Conservation (phyloP, 2,329 filamentous ascomycete genomes). For the Monilinia fructigena region DNA sequence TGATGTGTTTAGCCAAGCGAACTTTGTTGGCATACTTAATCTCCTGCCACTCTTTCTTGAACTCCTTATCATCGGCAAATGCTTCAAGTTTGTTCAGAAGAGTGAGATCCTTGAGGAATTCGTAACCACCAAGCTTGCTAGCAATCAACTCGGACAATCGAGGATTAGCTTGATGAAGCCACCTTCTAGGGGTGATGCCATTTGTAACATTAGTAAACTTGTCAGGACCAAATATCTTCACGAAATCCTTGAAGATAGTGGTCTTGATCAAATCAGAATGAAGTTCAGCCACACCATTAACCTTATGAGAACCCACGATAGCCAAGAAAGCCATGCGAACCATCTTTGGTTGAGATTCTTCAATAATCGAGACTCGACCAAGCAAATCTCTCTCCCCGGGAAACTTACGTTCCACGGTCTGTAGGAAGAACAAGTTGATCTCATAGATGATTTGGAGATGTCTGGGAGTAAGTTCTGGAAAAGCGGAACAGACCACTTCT, state of each 20-base stretch:
- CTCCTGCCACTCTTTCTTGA: conserved; percentile 91
- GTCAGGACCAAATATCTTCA: conserved; percentile 89
- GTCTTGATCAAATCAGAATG: conserved; percentile 98
- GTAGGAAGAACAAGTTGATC: conserved; percentile 93
- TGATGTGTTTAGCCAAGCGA: conserved; percentile 86
- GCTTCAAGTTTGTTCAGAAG: conserved; percentile 80
- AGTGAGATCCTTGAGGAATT: conserved; percentile 88
- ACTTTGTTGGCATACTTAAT: conserved; percentile 98
- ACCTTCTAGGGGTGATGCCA: conserved; percentile 91
- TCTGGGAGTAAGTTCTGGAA: conserved; percentile 86
- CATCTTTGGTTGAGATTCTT: conserved; percentile 96
- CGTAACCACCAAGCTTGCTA: conserved; percentile 77
- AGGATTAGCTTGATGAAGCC: conserved; percentile 97
- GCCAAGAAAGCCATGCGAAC: conserved; percentile 95
- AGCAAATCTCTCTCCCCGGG: conserved; percentile 87
- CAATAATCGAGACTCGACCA: conserved; percentile 88
- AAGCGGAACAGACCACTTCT: conserved; percentile 96
- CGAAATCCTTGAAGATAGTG: conserved; percentile 99
- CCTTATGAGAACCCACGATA: conserved; percentile 96
- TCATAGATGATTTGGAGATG: conserved; percentile 98
- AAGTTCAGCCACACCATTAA: conserved; percentile 96
- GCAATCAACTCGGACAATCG: conserved; percentile 88
- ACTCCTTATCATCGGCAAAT: conserved; percentile 80
- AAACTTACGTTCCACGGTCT: conserved; percentile 84
- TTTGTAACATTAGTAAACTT: conserved; percentile 99